Conservation (phyloP, 2,329 filamentous ascomycete genomes). For the Graphiopsis chlorocephala region DNA sequence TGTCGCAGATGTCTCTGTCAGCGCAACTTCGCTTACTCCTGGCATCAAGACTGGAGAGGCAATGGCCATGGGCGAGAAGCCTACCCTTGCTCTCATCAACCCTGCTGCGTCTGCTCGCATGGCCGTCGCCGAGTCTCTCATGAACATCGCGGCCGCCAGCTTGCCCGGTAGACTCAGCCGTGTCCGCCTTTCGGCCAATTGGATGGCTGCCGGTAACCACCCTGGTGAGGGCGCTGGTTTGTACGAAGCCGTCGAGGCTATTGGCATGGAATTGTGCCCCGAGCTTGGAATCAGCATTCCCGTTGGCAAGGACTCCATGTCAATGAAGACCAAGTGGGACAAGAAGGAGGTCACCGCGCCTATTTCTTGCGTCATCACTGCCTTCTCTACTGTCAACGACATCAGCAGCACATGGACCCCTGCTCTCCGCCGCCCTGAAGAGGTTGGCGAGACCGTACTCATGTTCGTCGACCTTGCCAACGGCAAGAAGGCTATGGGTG, state of each 20-base stretch:
- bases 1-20: slow-evolving; percentile 91
- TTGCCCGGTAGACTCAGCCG: slow-evolving; percentile 70
- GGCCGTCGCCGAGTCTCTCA: slow-evolving; percentile 89
- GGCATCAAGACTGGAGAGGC: slow-evolving; percentile 81
- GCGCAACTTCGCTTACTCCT: slow-evolving; percentile 72
- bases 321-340: slow-evolving; percentile 97
- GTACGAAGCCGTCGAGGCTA: slow-evolving; percentile 90
- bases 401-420: slow-evolving; percentile 91
- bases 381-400: slow-evolving; percentile 81
- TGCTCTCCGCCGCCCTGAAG: slow-evolving; percentile 74
- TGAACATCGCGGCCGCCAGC: slow-evolving; percentile 85
- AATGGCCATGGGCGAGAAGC: slow-evolving; percentile 97
- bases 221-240: slow-evolving; percentile 87
- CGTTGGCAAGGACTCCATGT: slow-evolving; percentile 96
- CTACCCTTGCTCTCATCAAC: slow-evolving; percentile 83
- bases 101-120: slow-evolving; percentile 88
- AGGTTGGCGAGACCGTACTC: slow-evolving; percentile 83
- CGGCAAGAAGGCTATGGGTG: slow-evolving; percentile 78
- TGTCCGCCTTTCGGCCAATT: slow-evolving; percentile 90
- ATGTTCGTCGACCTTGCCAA: slow-evolving; percentile 88
- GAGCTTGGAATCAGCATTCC: slow-evolving; percentile 89
- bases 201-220: slow-evolving; percentile 97
- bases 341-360: slow-evolving; percentile 87
- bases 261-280: slow-evolving; percentile 89
- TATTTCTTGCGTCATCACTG: slow-evolving; percentile 85